These are phyloP conservation scores for Drechslerella dactyloides DNA, from an alignment of 2,329 filamentous ascomycete species.

Conservation along the genomic window DNA sequence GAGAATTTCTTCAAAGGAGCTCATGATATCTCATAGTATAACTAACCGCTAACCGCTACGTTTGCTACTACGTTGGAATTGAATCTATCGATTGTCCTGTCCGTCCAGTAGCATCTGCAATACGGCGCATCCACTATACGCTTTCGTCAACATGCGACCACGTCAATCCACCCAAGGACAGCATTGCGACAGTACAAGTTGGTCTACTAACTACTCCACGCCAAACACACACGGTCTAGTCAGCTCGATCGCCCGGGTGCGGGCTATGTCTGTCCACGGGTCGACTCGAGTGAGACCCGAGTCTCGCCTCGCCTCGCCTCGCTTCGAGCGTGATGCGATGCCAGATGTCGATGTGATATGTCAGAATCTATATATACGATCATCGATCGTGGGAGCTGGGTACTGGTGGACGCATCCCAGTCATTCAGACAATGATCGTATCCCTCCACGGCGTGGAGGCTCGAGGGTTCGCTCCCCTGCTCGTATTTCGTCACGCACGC, in stretches of 20 bases:
- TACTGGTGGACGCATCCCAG: conserved; percentile 4
- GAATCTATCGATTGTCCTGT: no score
- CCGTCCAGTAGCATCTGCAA: no score
- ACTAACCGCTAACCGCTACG: background rate
- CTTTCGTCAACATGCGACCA: background rate
- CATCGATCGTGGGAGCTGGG: conserved; percentile 2
- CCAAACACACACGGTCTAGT: no score
- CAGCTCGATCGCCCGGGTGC: no score
- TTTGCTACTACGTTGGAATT: no score
- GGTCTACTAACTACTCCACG: background rate
- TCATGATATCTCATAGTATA: no score
- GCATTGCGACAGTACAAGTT: background rate
- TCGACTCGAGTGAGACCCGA: background rate
- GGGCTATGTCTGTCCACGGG: no score
- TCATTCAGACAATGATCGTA: no score
- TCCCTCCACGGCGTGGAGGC: no score
- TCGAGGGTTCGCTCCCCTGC: conserved; percentile 29
- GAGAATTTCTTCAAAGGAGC: no score
- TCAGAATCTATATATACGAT: background rate
- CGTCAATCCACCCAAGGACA: background rate
- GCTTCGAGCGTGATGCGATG: background rate
- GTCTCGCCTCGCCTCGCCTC: background rate
- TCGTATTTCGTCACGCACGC: conserved; percentile 33
- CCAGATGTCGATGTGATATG: background rate
- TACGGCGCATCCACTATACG: background rate